These are phyloP conservation scores for Boletus rubescentipes DNA, from an alignment of 768 basidiomycete species.

Conservation along the genomic window DNA sequence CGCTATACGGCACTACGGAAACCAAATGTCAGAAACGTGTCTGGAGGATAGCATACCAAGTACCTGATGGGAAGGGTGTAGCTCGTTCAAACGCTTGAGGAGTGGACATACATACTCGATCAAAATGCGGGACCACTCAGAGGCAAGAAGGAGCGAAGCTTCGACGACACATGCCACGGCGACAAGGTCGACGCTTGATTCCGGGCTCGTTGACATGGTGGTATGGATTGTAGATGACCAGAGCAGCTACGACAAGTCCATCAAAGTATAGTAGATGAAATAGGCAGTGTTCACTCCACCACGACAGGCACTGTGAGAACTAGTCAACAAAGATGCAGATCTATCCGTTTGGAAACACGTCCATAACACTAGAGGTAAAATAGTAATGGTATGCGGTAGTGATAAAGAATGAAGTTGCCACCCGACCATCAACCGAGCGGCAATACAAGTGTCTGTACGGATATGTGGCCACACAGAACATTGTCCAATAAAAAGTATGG, in stretches of 20 bases:
- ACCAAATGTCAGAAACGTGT: neutral
- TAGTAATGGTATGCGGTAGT: slow-evolving; percentile 20
- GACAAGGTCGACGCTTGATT: slow-evolving; percentile 29
- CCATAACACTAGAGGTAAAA: slow-evolving; percentile 7
- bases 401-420: neutral
- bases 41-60: neutral
- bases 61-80: slow-evolving; percentile 40
- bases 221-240: neutral
- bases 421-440: neutral
- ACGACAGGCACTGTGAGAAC: slow-evolving; percentile 1
- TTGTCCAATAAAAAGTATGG: slow-evolving; percentile 9
- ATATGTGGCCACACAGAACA: slow-evolving; percentile 4
- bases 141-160: slow-evolving; percentile 51
- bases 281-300: neutral
- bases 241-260: neutral
- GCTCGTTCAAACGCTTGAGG: slow-evolving; percentile 50
- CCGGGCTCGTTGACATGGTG: slow-evolving; percentile 22
- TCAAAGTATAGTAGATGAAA: neutral
- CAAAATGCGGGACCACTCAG: slow-evolving; percentile 51
- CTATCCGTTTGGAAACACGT: slow-evolving; percentile 10
- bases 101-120: slow-evolving; percentile 50
- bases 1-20: slow-evolving; percentile 42
- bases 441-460: slow-evolving; percentile 6
- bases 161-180: slow-evolving; percentile 63
- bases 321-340: neutral